Base-by-base conservation (phyloP, 441 rosid species). In the Eutrema salsugineum region DNA sequence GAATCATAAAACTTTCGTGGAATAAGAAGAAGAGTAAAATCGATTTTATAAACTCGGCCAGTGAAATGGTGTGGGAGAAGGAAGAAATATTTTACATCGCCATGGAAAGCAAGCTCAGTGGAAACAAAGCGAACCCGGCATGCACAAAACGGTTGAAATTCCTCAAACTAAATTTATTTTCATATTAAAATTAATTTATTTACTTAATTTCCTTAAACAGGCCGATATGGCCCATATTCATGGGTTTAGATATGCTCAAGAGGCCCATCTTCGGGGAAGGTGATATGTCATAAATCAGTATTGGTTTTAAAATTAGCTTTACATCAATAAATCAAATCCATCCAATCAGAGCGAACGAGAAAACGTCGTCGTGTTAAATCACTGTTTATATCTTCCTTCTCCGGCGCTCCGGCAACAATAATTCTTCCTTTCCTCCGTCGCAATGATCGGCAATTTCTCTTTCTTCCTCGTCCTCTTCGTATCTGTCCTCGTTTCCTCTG, bases 381-480 rank as follows among this genome's bases (percentile, higher is more conserved):
- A 55, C 20, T n/a, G 36, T 51, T n/a, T 68, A 50, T 75, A n/a
- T 55, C 57, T 11, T 43, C 8, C 12, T 20, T 56, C 40, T 1
- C 62, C 76, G 54, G 17, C 19, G 70, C 56, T 60, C 47, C 72
- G 57, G 39, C 60, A 35, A 32, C 51, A 67, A 67, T 51, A 8
- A 51, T 60, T 68, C 28, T 46, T 19, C 3, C 14, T 11, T 15
- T 24, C 35, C 60, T 35, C 66, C 80, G 63, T 62, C 79, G 40
- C 66, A 74, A 54, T 65, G 48, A 11, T 75, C 76, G 36, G 1
- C n/a, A 43, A 69, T 11, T 75, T 68, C 6, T 77, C 65, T 53
- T 78, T 35, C 68, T 40, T 75, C 78, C 7, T 72, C 78, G 5
- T 72, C 63, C 66, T 55, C 59, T 20, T 68, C 58, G 2, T 75